phyloP scores from a whole-genome alignment of 768 basidiomycete species.

The Favolaschia claudopus region DNA sequence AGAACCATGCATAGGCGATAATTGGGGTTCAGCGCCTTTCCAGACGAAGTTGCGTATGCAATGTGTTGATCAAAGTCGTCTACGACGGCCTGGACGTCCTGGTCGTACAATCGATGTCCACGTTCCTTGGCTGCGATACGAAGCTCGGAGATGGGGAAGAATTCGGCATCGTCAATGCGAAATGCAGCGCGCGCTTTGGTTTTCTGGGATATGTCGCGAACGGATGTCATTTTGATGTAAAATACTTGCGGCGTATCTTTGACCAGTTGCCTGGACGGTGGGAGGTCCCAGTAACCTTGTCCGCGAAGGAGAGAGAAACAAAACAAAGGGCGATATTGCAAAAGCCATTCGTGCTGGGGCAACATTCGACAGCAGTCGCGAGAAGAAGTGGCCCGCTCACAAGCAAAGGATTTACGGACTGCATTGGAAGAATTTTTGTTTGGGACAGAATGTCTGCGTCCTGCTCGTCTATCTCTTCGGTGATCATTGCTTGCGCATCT shows the following conservation, averaged over 20 bases:
- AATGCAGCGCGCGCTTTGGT: slow-evolving; percentile 18
- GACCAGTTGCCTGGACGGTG: not conserved
- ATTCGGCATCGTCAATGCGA: not conserved
- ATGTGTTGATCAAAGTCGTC: not conserved
- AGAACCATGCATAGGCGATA: slow-evolving; percentile 6
- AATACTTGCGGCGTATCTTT: not conserved
- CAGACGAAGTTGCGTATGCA: not conserved
- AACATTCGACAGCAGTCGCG: not conserved
- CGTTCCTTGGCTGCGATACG: not conserved
- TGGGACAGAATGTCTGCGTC: not conserved
- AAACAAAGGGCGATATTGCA: not conserved
- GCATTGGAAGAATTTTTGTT: not conserved
- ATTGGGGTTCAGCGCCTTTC: not conserved
- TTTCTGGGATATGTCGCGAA: not conserved
- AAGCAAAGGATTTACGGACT: not conserved
- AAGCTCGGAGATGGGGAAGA: slow-evolving; percentile 5
- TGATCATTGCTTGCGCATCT: not conserved
- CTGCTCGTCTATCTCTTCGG: not conserved
- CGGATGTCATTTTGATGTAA: slow-evolving; percentile 1
- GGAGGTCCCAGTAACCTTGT: slow-evolving; percentile 8
- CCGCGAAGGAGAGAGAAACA: slow-evolving; percentile 5
- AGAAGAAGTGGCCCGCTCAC: not conserved
- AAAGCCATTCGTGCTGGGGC: slow-evolving; percentile 7
- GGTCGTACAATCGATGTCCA: slow-evolving; percentile 7
- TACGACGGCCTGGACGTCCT: not conserved